A percentile compares a stretch with the other conserved stretches of the same genome.
Evolutionary conservation across 208 protist species (phyloP).

Genomic region (Trypanosomatidae sp.): DNA sequence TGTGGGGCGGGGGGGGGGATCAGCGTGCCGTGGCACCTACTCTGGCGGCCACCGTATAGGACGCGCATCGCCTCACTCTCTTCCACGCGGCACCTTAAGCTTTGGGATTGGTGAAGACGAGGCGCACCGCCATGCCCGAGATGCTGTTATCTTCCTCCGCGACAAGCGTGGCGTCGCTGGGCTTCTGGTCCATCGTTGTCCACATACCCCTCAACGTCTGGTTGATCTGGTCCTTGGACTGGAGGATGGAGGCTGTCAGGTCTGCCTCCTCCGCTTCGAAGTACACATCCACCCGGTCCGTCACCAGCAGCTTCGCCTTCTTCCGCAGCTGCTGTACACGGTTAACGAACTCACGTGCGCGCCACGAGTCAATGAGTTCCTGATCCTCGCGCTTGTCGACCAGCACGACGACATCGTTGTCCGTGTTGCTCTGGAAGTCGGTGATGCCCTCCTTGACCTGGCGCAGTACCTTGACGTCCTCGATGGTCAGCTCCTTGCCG

Average conservation of each 20-base stretch:
- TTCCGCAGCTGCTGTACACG: conserved; percentile 98
- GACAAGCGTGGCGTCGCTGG: conserved; percentile 51
- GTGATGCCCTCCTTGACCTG: conserved; percentile 82
- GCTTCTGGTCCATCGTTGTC: conserved; percentile 67
- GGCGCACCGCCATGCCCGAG: conserved; percentile 62
- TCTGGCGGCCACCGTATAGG: not conserved
- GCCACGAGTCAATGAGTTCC: conserved; percentile 84
- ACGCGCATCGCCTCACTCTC: not conserved
- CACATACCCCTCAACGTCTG: conserved; percentile 71
- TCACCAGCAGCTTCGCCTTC: conserved; percentile 84
- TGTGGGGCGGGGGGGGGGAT: not conserved
- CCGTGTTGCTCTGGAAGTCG: conserved; percentile 87
- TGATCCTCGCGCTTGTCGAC: conserved; percentile 87
- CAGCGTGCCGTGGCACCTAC: too few species aligned
- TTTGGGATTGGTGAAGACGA: conserved; percentile 51
- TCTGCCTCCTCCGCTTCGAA: conserved; percentile 77
- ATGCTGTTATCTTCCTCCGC: conserved; percentile 89
- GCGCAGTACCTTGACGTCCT: conserved; percentile 90
- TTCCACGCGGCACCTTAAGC: not conserved
- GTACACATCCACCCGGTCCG: conserved; percentile 77
- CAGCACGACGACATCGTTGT: conserved; percentile 90
- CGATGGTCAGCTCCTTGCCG: conserved; percentile 66
- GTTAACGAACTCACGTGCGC: conserved; percentile 94
- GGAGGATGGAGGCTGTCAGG: conserved; percentile 67
- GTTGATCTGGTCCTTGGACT: conserved; percentile 69